A percentile compares a stretch with the other conserved stretches of the same genome.
phyloP scores from a whole-genome alignment of 768 basidiomycete species.

The Amanita rimosa region DNA sequence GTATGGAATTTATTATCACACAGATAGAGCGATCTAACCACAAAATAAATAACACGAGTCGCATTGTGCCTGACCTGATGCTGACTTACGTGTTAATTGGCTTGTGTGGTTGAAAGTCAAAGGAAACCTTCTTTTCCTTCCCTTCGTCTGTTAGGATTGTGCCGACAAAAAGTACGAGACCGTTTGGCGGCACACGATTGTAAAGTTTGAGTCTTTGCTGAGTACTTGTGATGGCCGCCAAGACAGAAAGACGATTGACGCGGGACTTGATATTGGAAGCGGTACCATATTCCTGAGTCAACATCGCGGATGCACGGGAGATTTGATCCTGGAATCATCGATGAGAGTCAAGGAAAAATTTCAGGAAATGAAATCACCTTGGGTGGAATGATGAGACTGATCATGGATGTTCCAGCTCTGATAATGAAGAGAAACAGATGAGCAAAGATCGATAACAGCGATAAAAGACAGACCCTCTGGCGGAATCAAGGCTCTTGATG shows the following conservation, averaged over 20 bases:
- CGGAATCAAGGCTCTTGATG: slow-evolving; percentile 93
- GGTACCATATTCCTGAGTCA: slow-evolving; percentile 96
- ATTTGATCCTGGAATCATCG: slow-evolving; percentile 64
- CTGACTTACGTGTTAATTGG: slow-evolving; percentile 89
- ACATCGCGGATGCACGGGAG: slow-evolving; percentile 87
- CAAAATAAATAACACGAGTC: slow-evolving; percentile 4
- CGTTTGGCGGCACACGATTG: slow-evolving; percentile 92
- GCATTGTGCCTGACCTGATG: neutral
- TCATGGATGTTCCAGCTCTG: slow-evolving; percentile 97
- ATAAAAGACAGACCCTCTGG: slow-evolving; percentile 56
- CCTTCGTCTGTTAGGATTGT: slow-evolving; percentile 98
- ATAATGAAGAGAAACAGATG: slow-evolving; percentile 11
- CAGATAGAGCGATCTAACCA: slow-evolving; percentile 80
- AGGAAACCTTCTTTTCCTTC: slow-evolving; percentile 98
- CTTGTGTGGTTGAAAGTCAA: slow-evolving; percentile 98
- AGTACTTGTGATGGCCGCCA: slow-evolving; percentile 96
- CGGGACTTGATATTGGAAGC: slow-evolving; percentile 99
- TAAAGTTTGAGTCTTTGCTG: slow-evolving; percentile 97
- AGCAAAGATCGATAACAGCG: slow-evolving; percentile 6
- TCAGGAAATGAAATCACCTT: slow-evolving; percentile 39
- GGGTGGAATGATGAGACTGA: slow-evolving; percentile 93
- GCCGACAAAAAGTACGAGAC: slow-evolving; percentile 94
- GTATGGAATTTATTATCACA: slow-evolving; percentile 99
- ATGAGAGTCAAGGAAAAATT: slow-evolving; percentile 7
- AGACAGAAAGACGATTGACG: slow-evolving; percentile 93